A percentile compares a stretch with the other conserved stretches of the same genome.
Evolutionary conservation across 2,329 filamentous ascomycete species (phyloP).

Genomic region (Cladobotryum protrusum): DNA sequence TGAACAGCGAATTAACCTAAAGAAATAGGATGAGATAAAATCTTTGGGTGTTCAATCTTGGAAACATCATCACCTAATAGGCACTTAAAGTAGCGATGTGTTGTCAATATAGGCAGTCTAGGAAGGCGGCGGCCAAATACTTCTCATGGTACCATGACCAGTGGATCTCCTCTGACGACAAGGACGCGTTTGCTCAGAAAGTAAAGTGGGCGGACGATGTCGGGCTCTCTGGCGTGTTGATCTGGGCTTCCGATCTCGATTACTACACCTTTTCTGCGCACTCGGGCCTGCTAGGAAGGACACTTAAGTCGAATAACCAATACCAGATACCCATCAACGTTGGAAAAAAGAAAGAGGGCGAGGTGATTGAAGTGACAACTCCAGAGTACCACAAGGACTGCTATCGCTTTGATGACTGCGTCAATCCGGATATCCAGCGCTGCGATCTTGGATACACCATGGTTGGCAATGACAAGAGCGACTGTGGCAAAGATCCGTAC

Average conservation of each 20-base stretch:
- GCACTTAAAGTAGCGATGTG: no score
- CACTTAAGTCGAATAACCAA: no score
- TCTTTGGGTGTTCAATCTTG: slow-evolving; percentile 17
- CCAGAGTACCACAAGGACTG: slow-evolving; percentile 3
- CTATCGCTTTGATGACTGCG: slow-evolving; percentile 2
- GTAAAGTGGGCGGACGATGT: slow-evolving; percentile 14
- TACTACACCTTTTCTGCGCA: not conserved
- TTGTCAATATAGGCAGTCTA: no score
- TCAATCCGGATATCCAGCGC: not conserved
- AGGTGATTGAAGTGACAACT: not conserved
- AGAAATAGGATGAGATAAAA: slow-evolving; percentile 13
- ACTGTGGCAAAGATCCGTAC: not conserved
- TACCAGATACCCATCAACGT: no score
- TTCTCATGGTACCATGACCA: not conserved
- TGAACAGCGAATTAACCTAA: not conserved
- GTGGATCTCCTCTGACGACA: slow-evolving; percentile 16
- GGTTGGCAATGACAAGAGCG: slow-evolving; percentile 4
- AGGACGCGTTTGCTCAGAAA: slow-evolving; percentile 16
- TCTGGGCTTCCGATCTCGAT: slow-evolving; percentile 18
- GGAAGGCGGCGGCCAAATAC: no score
- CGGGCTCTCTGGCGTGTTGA: slow-evolving; percentile 14
- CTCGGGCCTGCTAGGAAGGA: no score
- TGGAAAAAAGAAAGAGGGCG: not conserved
- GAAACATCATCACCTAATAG: no score
- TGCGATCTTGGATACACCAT: slow-evolving; percentile 6